Conservation (phyloP, 2,329 filamentous ascomycete genomes). For the Fusarium nematophilum region DNA sequence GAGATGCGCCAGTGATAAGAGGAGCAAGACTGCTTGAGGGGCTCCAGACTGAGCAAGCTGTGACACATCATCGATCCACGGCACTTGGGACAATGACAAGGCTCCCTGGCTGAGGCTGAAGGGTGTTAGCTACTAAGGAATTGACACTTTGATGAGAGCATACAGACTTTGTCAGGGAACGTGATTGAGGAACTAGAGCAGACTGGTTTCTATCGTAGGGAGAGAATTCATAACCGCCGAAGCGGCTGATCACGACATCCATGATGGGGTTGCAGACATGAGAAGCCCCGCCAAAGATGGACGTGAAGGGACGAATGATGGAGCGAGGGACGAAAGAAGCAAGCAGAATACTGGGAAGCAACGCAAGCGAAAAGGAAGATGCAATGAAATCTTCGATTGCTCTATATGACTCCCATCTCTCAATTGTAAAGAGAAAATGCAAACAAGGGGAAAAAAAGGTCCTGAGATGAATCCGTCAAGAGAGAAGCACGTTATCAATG, state of each 20-base stretch:
- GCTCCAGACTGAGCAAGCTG: constrained; percentile 55
- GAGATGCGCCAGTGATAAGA: constrained; percentile 52
- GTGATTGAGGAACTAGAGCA: constrained; percentile 11
- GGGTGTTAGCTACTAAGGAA: constrained; percentile 5
- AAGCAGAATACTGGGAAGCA: background rate
- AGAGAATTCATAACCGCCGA: constrained; percentile 46
- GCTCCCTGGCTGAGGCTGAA: constrained; percentile 27
- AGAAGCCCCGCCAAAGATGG: constrained; percentile 4
- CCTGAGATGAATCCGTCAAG: background rate
- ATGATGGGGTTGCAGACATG: constrained; percentile 39
- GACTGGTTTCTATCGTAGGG: constrained; percentile 40
- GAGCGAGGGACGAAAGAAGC: background rate
- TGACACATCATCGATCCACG: constrained; percentile 55
- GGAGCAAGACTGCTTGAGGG: constrained; percentile 52
- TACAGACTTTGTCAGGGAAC: constrained; percentile 35
- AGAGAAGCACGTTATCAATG: constrained; percentile 25
- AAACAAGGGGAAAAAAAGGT: too few species aligned
- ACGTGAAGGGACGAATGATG: background rate
- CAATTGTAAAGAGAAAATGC: background rate
- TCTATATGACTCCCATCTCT: background rate
- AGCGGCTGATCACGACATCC: constrained; percentile 49
- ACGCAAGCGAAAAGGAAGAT: background rate
- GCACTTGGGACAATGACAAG: constrained; percentile 31
- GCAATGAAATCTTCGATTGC: background rate
- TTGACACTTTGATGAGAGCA: background rate